Evolutionary conservation across 768 basidiomycete species (phyloP), one percentile per base, ranked within the genome.

Genomic region (Calocybe indica): DNA sequence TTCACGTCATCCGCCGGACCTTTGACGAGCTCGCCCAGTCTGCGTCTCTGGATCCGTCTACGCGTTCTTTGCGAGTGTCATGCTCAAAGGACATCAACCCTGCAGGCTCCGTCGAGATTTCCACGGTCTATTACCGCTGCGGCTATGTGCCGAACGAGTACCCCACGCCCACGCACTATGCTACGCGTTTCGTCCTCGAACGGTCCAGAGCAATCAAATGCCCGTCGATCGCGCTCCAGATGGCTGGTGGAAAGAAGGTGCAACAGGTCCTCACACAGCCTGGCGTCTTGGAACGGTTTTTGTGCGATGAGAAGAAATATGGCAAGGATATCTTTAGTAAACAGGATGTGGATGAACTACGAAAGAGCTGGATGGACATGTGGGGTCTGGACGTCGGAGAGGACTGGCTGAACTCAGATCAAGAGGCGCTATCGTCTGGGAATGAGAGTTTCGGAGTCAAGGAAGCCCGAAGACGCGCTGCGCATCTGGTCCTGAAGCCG

Each of bases 211-310:
- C 95, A 0, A 92, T 93, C 71, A 95, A 97, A 53, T 99, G 95
- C 59, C 95, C 95, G 0, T 81, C 82, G 1, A 80, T 97, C 54
- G 82, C 87, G 5, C 75, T 98, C 10, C 95, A 98, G 54, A 80
- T 97, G n/a, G 92, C 94, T 0, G 95, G 95, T 0, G 84, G 86
- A 3, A 99, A 99, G 74, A 96, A 96, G 60, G 82, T 99, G 0
- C 95, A 98, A 63, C 83, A 97, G 58, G 88, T 86, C 0, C 74
- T 99, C 11, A 79, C 85, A 6, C 76, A 80, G 28, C 79, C 81
- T 0, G 83, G 83, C 1, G 66, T 89, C 6, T 71, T 95, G 14
- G 90, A 91, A 55, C 68, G 70, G 10, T 94, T 93, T 67, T 70
- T 94, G 34, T 61, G 60, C 14, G 62, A 75, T 49, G 50, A 63